These are phyloP conservation scores for Marasmius tenuissimus DNA, from an alignment of 1,284 basidiomycete genomes.

Conservation along the genomic window DNA sequence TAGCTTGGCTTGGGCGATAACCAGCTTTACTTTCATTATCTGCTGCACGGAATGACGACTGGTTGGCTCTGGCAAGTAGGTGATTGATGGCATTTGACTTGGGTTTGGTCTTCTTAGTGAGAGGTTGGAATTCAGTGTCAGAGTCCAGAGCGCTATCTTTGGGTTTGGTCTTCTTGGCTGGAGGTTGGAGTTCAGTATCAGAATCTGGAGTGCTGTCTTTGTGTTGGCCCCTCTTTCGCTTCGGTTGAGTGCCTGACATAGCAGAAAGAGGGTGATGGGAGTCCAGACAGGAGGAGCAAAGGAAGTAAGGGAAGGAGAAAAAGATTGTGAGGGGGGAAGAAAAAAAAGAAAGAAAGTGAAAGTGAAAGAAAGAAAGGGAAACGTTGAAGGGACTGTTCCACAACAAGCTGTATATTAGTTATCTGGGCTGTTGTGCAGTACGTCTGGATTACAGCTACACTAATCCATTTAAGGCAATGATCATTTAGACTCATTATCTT, in stretches of 20 bases:
- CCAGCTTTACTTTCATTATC: not conserved
- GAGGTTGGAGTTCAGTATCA: not conserved
- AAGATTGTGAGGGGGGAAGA: no score
- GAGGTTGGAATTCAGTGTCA: no score
- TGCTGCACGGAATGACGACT: not conserved
- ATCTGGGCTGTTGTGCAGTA: not conserved
- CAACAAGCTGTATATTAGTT: no score
- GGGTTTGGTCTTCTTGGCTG: not conserved
- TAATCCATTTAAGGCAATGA: not conserved
- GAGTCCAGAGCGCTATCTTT: no score
- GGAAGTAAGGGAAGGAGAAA: not conserved
- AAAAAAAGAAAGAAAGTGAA: not conserved
- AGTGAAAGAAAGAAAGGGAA: not conserved
- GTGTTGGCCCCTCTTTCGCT: not conserved
- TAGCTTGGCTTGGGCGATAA: not conserved
- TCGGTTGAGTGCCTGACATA: not conserved
- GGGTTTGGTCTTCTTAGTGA: no score
- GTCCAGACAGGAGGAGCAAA: not conserved
- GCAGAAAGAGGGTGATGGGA: not conserved
- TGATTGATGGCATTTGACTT: not conserved
- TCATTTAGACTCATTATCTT: not conserved
- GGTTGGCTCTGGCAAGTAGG: not conserved
- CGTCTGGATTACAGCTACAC: not conserved
- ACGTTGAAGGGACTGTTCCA: not conserved
- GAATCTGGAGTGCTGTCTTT: not conserved